Evolutionary conservation across 805 yeast species (phyloP), one percentile per base, ranked within the genome.

Genomic region (Candida montana): DNA sequence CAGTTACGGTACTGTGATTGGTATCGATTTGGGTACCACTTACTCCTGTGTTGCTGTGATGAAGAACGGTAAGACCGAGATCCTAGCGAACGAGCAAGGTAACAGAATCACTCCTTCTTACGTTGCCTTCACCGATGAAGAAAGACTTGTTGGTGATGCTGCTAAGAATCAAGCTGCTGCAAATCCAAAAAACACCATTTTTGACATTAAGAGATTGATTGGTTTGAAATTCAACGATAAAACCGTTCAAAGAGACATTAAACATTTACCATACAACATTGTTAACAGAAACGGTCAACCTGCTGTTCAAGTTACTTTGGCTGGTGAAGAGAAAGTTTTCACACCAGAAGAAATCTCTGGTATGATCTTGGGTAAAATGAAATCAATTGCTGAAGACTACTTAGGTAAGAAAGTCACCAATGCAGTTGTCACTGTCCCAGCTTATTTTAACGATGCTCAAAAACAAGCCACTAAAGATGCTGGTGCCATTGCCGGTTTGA

Each of bases 1-100:
- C 34, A 67, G 61, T 49, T 77, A 77, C 47, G 83, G 83, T 45
- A 76, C 74, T 45, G 91, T 84, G 36, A 85, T 86, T 53, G 95
- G 98, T 69, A 91, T 91, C 61, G 98, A 91, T 74, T 77, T 91
- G 70, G 99, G 99, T 65, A 90, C 97, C 47, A 90, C 97, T 2
- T 90, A 90, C 71, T 89, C 96, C 2, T 90, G 97, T 80, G 97
- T 90, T 43, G 97, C 96, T 54, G 88, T 78, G 36, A 78, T 79
- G 83, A 77, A 76, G 58, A 78, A 81, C 54, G 95, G 90, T 58
- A 76, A 89, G 59, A 95, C 91, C 39, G 97, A 89, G 62, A 89
- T 89, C 55, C 73, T 89, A 51, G 95, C 96, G 50, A 89, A 89
- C 61, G 96, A 89, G 68, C 97, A 89, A 72, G 97, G 97, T 72